phyloP scores from a whole-genome alignment of 2,329 filamentous ascomycete species.

The Eurotiales sp. region DNA sequence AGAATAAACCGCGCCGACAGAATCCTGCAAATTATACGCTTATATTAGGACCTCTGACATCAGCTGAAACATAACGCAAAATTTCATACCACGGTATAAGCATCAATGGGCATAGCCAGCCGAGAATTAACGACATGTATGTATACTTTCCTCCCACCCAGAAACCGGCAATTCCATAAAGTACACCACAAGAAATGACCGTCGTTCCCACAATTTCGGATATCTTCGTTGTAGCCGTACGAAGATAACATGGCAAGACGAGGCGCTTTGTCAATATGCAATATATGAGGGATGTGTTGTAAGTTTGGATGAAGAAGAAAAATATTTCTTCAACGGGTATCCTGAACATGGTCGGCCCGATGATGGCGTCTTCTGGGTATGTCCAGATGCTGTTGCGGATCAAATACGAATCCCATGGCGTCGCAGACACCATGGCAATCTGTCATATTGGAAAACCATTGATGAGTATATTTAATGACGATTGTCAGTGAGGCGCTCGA shows the following conservation, averaged over 20 bases:
- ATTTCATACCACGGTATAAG: slow-evolving; percentile 55
- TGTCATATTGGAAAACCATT: too few relatives aligned
- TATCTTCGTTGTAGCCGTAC: slow-evolving; percentile 28
- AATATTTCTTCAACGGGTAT: slow-evolving; percentile 71
- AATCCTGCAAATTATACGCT: slow-evolving; percentile 42
- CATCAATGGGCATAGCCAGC: slow-evolving; percentile 65
- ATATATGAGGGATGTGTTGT: slow-evolving; percentile 60
- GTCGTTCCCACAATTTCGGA: neutral
- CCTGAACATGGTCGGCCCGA: slow-evolving; percentile 59
- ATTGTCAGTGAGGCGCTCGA: too few relatives aligned
- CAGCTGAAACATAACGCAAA: neutral
- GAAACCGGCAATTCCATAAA: slow-evolving; percentile 37
- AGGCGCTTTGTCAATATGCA: slow-evolving; percentile 62
- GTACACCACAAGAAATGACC: neutral
- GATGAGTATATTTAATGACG: too few relatives aligned
- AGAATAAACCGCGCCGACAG: slow-evolving; percentile 63
- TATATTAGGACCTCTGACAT: too few relatives aligned
- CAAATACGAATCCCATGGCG: slow-evolving; percentile 74
- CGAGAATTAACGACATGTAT: slow-evolving; percentile 66
- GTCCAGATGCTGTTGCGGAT: slow-evolving; percentile 67
- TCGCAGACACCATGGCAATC: slow-evolving; percentile 64
- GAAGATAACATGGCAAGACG: slow-evolving; percentile 54
- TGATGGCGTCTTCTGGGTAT: slow-evolving; percentile 62
- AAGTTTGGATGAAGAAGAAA: slow-evolving; percentile 75
- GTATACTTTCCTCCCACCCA: slow-evolving; percentile 47